Evolutionary conservation across 306 rosid genomes (phyloP).

Genomic region (Prunus persica): Prunus_persica_NCBIv2 NC_034011.1:25766501-25767000

Average conservation of each 20-base stretch:
- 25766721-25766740: conserved; percentile 22
- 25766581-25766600: conserved; percentile 54
- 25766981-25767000: conserved; percentile 10
- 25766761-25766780: not conserved
- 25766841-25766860: not conserved
- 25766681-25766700: conserved; percentile 71
- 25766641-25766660: conserved; percentile 93
- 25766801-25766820: not conserved
- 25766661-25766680: conserved; percentile 95
- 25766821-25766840: not conserved
- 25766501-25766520: conserved; percentile 22
- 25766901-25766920: conserved; percentile 95
- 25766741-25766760: not conserved
- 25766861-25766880: not conserved
- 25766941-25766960: not conserved
- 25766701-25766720: conserved; percentile 19
- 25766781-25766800: not conserved
- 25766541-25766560: conserved; percentile 2
- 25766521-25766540: not conserved
- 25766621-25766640: conserved; percentile 94
- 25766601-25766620: conserved; percentile 77
- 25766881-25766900: conserved; percentile 32
- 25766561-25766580: conserved; percentile 1
- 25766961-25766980: not conserved
- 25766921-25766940: conserved; percentile 56